These are phyloP conservation scores for Narthecium ossifragum DNA, from an alignment of 106 monocot genomes.

Conservation along the genomic window DNA sequence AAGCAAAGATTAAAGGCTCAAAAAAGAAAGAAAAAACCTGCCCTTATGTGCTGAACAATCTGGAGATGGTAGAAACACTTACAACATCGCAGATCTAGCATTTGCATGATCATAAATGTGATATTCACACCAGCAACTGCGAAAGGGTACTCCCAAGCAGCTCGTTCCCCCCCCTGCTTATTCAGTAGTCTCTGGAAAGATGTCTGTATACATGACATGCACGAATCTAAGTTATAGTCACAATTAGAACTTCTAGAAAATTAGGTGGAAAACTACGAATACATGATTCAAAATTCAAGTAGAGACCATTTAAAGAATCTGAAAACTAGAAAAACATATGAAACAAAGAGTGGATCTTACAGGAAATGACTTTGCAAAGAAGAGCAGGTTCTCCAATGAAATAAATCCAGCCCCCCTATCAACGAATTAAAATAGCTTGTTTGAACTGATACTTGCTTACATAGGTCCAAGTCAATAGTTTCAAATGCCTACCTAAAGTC, in stretches of 20 bases:
- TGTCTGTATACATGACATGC: slow-evolving; percentile 30
- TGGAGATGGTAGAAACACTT: slow-evolving; percentile 13
- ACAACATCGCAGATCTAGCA: slow-evolving; percentile 78
- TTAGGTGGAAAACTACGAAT: not conserved
- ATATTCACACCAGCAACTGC: slow-evolving; percentile 93
- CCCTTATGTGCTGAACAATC: too few species aligned
- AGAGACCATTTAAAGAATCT: not conserved
- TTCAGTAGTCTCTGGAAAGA: slow-evolving; percentile 71
- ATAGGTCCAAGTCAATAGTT: not conserved
- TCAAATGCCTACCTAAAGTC: slow-evolving; percentile 64
- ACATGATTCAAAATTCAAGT: too few species aligned
- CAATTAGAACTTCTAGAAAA: not conserved
- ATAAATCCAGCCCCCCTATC: slow-evolving; percentile 81
- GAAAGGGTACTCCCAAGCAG: slow-evolving; percentile 91
- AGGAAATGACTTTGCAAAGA: slow-evolving; percentile 81
- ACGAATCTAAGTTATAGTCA: not conserved
- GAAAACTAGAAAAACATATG: slow-evolving; percentile 1
- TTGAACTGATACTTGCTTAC: too few species aligned
- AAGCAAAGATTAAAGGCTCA: too few species aligned
- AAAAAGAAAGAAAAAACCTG: too few species aligned
- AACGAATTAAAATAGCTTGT: slow-evolving; percentile 1
- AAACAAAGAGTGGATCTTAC: slow-evolving; percentile 27
- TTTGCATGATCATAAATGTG: slow-evolving; percentile 95
- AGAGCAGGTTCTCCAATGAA: slow-evolving; percentile 86
- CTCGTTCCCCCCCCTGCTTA: slow-evolving; percentile 72